Evolutionary conservation across 768 basidiomycete species (phyloP), one percentile per base, ranked within the genome.

Genomic region (Phanerochaete sordida): DNA sequence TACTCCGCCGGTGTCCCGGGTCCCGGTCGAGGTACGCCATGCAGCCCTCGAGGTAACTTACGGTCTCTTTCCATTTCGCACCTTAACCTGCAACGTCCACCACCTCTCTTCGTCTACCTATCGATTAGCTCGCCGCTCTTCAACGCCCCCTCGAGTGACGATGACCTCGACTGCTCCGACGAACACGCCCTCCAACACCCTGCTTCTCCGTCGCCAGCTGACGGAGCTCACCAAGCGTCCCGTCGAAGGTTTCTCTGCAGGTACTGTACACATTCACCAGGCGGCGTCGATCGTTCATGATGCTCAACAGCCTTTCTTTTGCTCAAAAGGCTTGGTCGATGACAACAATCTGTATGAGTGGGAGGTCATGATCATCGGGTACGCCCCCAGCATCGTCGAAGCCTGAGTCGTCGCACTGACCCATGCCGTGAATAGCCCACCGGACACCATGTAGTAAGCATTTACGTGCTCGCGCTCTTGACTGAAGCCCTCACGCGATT

Each of bases 321-420:
- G 64, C 11, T 43, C 8, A 68, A 68, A 68, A 86, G 96, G 96
- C 43, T 85, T 99, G 57, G 95, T 95, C 48, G 94, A 98, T 72
- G 96, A 98, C 60, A 83, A 86, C 74, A 95, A 98, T 76, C 77
- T 98, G 13, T 93, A 90, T 60, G 95, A 98, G 77, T 99, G 97
- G 97, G 95, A 97, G 66, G 82, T 98, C 69, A 80, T 97, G 70
- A 88, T 97, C 65, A 96, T 96, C 70, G 93, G 94, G 93, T 95
- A 64, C 60, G 85, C 19, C 27, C 23, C 30, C 15, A 16, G 15
- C 27, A 7, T 84, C 19, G 8, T 43, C 39, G 39, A 43, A n/a
- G 19, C n/a, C 50, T 16, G 27, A 11, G 27, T 16, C 51, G 48
- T 37, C 30, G 7, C 6, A 28, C 50, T 57, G 13, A 56, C 26